Conservation (phyloP, 306 rosid species). For the Glycyrrhiza uralensis region DNA sequence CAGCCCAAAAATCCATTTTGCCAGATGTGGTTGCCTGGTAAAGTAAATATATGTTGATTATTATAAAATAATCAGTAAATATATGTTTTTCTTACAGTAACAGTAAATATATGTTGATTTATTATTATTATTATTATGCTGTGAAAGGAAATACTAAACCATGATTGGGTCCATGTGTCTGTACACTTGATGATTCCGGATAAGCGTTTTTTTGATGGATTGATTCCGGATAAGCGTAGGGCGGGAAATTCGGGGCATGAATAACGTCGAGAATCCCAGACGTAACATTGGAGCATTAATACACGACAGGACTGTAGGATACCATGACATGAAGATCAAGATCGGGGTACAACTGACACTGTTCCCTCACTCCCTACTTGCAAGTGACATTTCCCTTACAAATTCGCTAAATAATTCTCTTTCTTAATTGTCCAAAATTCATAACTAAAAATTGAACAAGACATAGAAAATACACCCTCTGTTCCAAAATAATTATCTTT, state of each 20-base stretch:
- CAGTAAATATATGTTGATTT: too few relatives aligned
- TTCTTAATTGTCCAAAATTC: neutral
- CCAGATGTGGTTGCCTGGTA: too few relatives aligned
- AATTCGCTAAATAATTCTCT: neutral
- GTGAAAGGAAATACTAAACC: neutral
- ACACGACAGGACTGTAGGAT: too few relatives aligned
- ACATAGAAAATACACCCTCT: too few relatives aligned
- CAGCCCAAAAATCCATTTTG: too few relatives aligned
- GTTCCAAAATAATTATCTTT: too few relatives aligned
- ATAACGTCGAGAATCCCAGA: neutral
- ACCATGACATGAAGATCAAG: neutral
- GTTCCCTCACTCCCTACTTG: neutral
- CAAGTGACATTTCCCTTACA: neutral
- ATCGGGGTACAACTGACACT: neutral
- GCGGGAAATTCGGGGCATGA: neutral
- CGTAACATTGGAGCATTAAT: neutral
- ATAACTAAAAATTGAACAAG: neutral
- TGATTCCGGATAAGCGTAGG: too few relatives aligned
- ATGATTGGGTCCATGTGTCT: neutral
- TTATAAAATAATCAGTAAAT: too few relatives aligned
- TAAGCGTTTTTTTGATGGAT: too few relatives aligned
- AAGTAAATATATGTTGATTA: too few relatives aligned
- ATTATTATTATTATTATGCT: neutral
- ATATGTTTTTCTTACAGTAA: too few relatives aligned
- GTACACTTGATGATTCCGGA: neutral